These are phyloP conservation scores for Leccinum laetum DNA, from an alignment of 1,284 basidiomycete genomes.

Conservation along the genomic window DNA sequence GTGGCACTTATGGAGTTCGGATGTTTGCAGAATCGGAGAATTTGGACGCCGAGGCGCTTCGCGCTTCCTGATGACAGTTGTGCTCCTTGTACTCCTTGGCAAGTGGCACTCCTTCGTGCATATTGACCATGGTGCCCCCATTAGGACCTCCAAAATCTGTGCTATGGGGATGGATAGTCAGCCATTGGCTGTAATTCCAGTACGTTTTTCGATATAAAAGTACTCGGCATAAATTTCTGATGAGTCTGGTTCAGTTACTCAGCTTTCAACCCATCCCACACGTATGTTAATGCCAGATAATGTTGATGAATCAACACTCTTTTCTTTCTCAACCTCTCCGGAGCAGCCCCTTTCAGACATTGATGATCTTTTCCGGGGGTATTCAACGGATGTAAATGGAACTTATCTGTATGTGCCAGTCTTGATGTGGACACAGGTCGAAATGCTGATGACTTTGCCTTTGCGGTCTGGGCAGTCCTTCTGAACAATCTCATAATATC, in stretches of 20 bases:
- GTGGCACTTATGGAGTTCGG: too few relatives aligned
- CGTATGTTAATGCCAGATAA: constrained; percentile 6
- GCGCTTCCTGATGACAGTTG: too few relatives aligned
- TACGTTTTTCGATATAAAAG: constrained; percentile 8
- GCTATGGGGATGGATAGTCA: not conserved
- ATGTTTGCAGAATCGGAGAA: too few relatives aligned
- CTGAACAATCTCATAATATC: not conserved
- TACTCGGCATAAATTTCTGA: not conserved
- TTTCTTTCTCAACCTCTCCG: not conserved
- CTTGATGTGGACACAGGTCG: not conserved
- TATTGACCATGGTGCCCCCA: not conserved
- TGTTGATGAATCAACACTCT: not conserved
- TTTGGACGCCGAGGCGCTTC: too few relatives aligned
- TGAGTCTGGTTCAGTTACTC: not conserved
- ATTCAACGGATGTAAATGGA: not conserved
- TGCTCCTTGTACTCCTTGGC: not conserved
- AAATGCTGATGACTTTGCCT: constrained; percentile 3
- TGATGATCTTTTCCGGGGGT: not conserved
- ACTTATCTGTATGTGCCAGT: constrained; percentile 3
- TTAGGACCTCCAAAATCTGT: too few relatives aligned
- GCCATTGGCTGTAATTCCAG: not conserved
- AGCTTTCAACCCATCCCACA: not conserved
- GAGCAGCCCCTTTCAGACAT: not conserved
- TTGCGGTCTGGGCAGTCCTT: constrained; percentile 1
- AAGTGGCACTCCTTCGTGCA: not conserved